Percentiles rank a stretch among this genome's conserved stretches.
These are phyloP conservation scores for Arachis monticola DNA, from an alignment of 331 rosid genomes.

Conservation along the genomic window DNA sequence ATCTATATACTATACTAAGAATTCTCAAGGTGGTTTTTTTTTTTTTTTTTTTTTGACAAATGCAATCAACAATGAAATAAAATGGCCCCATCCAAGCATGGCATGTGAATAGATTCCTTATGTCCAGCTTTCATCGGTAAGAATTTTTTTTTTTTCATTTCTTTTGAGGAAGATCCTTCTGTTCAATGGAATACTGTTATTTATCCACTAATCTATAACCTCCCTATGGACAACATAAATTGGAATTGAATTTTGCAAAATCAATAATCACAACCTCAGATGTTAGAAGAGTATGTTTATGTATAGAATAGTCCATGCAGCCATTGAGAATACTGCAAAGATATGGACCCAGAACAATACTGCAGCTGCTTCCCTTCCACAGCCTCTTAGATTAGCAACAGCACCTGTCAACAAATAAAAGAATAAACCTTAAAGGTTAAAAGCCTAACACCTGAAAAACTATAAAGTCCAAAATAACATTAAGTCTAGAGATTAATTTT, in stretches of 20 bases:
- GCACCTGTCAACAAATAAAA: conserved; percentile 64
- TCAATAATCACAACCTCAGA: conserved; percentile 35
- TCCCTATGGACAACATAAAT: conserved; percentile 28
- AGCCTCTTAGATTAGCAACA: conserved; percentile 95
- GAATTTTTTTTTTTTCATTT: neutral
- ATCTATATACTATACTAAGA: too few relatives aligned
- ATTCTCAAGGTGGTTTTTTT: too few relatives aligned
- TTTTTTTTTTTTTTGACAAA: neutral
- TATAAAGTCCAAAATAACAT: conserved; percentile 1
- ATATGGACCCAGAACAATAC: conserved; percentile 95
- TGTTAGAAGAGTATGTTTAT: conserved; percentile 83
- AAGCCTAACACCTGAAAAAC: neutral
- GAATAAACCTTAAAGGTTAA: neutral
- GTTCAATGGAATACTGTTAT: neutral
- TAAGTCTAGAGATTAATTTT: neutral
- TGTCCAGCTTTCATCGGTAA: neutral
- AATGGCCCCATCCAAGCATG: neutral
- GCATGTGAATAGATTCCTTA: conserved; percentile 14
- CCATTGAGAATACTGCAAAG: conserved; percentile 93
- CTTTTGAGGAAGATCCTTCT: conserved; percentile 18
- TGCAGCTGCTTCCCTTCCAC: conserved; percentile 95
- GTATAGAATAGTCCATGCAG: conserved; percentile 79
- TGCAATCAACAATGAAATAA: conserved; percentile 14
- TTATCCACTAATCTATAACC: conserved; percentile 33
- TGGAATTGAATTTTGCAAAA: conserved; percentile 21